Conservation (phyloP, 805 yeast species). For the Wickerhamiella slavikovae region DNA sequence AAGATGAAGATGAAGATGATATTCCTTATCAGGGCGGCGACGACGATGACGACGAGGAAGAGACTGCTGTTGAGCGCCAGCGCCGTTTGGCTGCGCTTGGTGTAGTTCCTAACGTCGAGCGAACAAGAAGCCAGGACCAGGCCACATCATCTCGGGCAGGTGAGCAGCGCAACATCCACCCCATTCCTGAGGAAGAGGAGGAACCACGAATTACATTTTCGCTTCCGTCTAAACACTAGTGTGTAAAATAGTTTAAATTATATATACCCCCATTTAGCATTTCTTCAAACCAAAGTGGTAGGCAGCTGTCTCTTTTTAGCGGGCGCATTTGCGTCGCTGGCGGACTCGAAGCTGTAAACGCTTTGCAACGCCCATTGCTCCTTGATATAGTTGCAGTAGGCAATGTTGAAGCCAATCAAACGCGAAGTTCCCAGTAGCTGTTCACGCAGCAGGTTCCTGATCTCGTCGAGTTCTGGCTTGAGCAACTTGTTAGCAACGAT, state of each 20-base stretch:
- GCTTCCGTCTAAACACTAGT: slow-evolving; percentile 1
- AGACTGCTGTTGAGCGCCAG: slow-evolving; percentile 45
- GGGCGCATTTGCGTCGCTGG: slow-evolving; percentile 29
- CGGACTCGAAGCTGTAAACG: slow-evolving; percentile 52
- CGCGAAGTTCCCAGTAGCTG: slow-evolving; percentile 31
- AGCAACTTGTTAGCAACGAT: slow-evolving; percentile 30
- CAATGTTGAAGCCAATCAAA: slow-evolving; percentile 65
- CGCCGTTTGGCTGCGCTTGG: slow-evolving; percentile 31
- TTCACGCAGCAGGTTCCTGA: slow-evolving; percentile 39
- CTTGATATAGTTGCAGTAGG: slow-evolving; percentile 55
- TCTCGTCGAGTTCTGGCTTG: slow-evolving; percentile 34
- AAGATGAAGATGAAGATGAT: slow-evolving; percentile 7
- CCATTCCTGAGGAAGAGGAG: slow-evolving; percentile 3
- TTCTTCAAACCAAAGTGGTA: neutral
- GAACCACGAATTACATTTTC: slow-evolving; percentile 2
- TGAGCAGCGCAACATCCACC: slow-evolving; percentile 2
- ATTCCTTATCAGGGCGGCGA: slow-evolving; percentile 11
- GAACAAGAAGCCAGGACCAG: slow-evolving; percentile 11
- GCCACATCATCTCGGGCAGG: neutral
- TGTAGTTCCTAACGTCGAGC: slow-evolving; percentile 9
- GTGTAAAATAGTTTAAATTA: neutral
- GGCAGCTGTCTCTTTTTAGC: slow-evolving; percentile 59
- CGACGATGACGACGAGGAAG: slow-evolving; percentile 21
- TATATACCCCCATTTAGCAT: neutral
- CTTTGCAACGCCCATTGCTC: slow-evolving; percentile 67